Evolutionary conservation across 2,329 filamentous ascomycete genomes (phyloP), one percentile per base, ranked within the genome.

Genomic region (Colletotrichum lentis): DNA sequence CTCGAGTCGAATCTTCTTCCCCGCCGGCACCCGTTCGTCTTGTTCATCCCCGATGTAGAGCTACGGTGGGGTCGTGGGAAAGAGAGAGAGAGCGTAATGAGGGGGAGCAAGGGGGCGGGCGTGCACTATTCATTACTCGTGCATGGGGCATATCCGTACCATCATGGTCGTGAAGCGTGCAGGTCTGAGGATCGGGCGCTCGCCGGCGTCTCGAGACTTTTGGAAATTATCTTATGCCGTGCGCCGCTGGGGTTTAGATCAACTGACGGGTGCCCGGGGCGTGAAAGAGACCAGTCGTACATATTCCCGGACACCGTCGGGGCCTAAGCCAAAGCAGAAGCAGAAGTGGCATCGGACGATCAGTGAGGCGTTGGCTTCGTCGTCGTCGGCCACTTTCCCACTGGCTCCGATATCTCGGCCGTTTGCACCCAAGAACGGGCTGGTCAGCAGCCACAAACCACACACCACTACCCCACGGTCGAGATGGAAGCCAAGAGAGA

Each of bases 141-240:
- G 66, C 62, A 39, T 49, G 20, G 49, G 52, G 62, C 56, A 47
- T 46, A 24, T 24, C 56, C 56, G 41, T 52, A 24, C 35, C 56
- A 56, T 24, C 44, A 43, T 44, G 35, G 58, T 57, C 55, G 64
- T 58, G 65, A 64, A 55, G 65, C 65, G 47, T 58, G 52, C 52
- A 47, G 65, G 64, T 69, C 58, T 52, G 67, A 67, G 63, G 46
- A 69, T 62, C 57, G 67, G 63, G 53, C 67, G 62, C 56, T 47
- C 8, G 63, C 50, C 62, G 57, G 64, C 57, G 52, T 61, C 56
- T 47, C 50, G 62, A 49, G 50, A 60, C 56, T 7, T 39, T 65
- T 44, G 43, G 56, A 65, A 60, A 44, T 31, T 52, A 46, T 37
- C 41, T 46, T 62, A 39, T 67, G 63, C 63, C 53, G 67, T 67